Percentiles rank a stretch among this genome's conserved stretches.
phyloP scores from a whole-genome alignment of 768 basidiomycete genomes.

The Lyophyllum decastes region DNA sequence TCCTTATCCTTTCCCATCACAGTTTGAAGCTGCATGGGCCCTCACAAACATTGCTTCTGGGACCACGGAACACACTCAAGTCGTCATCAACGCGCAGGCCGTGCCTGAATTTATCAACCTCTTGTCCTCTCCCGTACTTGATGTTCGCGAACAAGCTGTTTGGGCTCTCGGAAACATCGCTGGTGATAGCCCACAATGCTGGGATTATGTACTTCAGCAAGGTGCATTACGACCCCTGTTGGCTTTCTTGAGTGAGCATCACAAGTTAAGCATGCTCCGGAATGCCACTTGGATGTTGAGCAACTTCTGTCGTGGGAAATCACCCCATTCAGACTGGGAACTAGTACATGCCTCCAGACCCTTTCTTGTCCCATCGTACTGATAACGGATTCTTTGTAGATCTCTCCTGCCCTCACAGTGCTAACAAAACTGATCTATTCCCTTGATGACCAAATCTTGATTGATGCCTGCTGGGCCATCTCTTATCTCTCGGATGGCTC shows the following conservation, averaged over 20 bases:
- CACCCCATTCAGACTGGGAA: slow-evolving; percentile 98
- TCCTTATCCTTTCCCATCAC: slow-evolving; percentile 8
- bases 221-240: slow-evolving; percentile 93
- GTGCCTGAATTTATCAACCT: slow-evolving; percentile 98
- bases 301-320: slow-evolving; percentile 99
- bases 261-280: slow-evolving; percentile 97
- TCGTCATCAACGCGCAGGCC: slow-evolving; percentile 92
- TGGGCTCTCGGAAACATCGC: slow-evolving; percentile 99
- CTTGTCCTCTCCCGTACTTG: slow-evolving; percentile 89
- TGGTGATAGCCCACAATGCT: slow-evolving; percentile 95
- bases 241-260: slow-evolving; percentile 88
- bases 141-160: slow-evolving; percentile 98
- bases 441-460: slow-evolving; percentile 97
- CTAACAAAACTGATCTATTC: slow-evolving; percentile 98
- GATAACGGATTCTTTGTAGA: slow-evolving; percentile 50
- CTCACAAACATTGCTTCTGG: slow-evolving; percentile 98
- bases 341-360: slow-evolving; percentile 58
- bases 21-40: slow-evolving; percentile 99
- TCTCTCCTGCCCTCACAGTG: slow-evolving; percentile 95
- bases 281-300: slow-evolving; percentile 99
- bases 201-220: slow-evolving; percentile 93
- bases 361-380: slow-evolving; percentile 7
- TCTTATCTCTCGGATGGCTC: slow-evolving; percentile 99
- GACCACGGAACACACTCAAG: slow-evolving; percentile 97
- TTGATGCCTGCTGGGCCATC: slow-evolving; percentile 99